Evolutionary conservation across 2,329 filamentous ascomycete genomes (phyloP).

Genomic region (Fusarium hostae): DNA sequence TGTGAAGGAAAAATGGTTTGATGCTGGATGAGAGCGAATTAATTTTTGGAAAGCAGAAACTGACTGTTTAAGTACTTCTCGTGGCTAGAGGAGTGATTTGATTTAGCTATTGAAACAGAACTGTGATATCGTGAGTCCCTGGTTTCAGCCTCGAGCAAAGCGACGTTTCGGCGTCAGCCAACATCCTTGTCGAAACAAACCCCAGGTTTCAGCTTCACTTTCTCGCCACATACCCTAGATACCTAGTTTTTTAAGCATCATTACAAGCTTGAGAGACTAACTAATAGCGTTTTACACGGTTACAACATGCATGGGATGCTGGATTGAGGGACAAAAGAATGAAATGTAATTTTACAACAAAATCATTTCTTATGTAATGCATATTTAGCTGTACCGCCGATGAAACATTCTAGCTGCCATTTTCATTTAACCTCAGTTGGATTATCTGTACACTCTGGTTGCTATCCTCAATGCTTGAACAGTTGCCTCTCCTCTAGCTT

Average conservation of each 20-base stretch:
- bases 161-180: background rate
- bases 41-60: fast-evolving
- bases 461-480: fast-evolving
- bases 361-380: background rate
- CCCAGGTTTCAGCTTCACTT: background rate
- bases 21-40: fast-evolving
- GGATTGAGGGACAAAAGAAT: fast-evolving
- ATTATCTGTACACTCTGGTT: fast-evolving
- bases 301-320: fast-evolving
- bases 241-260: fast-evolving
- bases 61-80: fast-evolving
- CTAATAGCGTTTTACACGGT: background rate
- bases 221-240: background rate
- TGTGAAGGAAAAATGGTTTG: background rate
- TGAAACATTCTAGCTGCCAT: fast-evolving
- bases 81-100: fast-evolving
- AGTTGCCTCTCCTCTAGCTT: fast-evolving
- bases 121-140: background rate
- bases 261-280: fast-evolving
- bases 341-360: fast-evolving
- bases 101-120: background rate
- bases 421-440: fast-evolving
- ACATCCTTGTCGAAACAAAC: background rate
- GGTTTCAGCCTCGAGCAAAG: background rate
- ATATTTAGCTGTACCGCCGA: fast-evolving